These are phyloP conservation scores for Paramecium octaurelia DNA, from an alignment of 73 alveolate genomes.

Conservation along the genomic window DNA sequence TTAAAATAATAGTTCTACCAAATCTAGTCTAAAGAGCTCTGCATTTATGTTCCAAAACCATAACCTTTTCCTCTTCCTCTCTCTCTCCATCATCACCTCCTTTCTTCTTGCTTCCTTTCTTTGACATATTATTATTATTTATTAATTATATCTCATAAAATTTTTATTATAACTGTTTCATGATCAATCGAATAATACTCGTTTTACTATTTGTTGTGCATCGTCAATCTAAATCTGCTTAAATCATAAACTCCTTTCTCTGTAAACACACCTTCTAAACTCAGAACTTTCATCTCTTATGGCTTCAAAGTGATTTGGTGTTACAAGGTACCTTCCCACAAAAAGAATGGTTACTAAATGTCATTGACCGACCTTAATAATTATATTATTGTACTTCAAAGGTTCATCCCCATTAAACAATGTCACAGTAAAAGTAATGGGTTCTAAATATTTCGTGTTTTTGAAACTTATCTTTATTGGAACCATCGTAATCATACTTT, in stretches of 20 bases:
- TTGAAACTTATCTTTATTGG: neutral
- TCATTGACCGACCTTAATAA: neutral
- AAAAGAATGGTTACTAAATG: neutral
- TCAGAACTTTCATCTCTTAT: neutral
- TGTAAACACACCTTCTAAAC: neutral
- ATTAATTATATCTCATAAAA: conserved; percentile 16
- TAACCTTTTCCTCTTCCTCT: conserved; percentile 39
- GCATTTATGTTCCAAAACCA: conserved; percentile 39
- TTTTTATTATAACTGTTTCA: conserved; percentile 9
- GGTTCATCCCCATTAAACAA: conserved; percentile 50
- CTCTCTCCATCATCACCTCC: conserved; percentile 53
- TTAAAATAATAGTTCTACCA: neutral
- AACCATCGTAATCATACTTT: neutral
- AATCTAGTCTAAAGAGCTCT: conserved; percentile 36
- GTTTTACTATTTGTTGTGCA: neutral
- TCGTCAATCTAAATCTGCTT: conserved; percentile 1
- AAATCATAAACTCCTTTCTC: conserved; percentile 36
- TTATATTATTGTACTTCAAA: neutral
- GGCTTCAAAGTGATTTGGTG: neutral
- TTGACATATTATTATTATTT: neutral
- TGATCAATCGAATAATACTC: conserved; percentile 44
- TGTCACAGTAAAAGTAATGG: neutral
- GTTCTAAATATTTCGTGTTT: neutral
- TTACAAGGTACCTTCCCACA: conserved; percentile 26
- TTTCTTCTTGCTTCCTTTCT: conserved; percentile 7